Evolutionary conservation across 352 stramenopile genomes (phyloP).

Genomic region (Pythium phragmitis): DNA sequence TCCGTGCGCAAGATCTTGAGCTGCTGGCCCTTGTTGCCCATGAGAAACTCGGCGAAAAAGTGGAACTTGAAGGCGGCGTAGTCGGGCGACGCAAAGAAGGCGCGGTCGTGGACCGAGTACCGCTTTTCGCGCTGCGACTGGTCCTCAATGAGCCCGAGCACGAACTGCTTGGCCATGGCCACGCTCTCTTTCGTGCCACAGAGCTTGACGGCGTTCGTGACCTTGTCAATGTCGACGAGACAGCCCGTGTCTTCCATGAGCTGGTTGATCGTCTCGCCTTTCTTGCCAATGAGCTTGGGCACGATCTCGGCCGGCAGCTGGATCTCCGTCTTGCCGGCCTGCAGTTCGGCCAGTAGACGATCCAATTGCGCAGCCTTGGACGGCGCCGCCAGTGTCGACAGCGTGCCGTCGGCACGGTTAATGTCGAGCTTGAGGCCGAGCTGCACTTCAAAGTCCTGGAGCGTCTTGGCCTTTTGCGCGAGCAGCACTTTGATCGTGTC

Average conservation of each 20-base stretch:
- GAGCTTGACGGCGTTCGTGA: conserved; percentile 65
- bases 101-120: conserved; percentile 42
- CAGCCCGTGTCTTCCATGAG: conserved; percentile 78
- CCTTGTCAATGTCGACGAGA: conserved; percentile 78
- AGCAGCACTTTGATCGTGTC: conserved; percentile 78
- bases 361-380: conserved; percentile 51
- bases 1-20: conserved; percentile 61
- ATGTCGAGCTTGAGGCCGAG: conserved; percentile 70
- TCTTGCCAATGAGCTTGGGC: conserved; percentile 83
- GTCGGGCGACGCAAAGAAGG: conserved; percentile 38
- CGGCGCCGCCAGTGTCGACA: conserved; percentile 54
- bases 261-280: conserved; percentile 82
- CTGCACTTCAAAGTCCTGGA: conserved; percentile 63
- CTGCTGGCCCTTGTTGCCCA: conserved; percentile 71
- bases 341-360: conserved; percentile 54
- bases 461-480: conserved; percentile 69
- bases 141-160: conserved; percentile 59
- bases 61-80: conserved; percentile 62
- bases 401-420: conserved; percentile 61
- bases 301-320: conserved; percentile 68
- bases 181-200: conserved; percentile 65
- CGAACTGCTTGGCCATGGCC: conserved; percentile 48
- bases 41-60: conserved; percentile 80
- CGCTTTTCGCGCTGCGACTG: conserved; percentile 62
- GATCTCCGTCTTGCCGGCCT: conserved; percentile 56